Base-by-base conservation (phyloP, 306 rosid species). In the Medicago arabica region DNA sequence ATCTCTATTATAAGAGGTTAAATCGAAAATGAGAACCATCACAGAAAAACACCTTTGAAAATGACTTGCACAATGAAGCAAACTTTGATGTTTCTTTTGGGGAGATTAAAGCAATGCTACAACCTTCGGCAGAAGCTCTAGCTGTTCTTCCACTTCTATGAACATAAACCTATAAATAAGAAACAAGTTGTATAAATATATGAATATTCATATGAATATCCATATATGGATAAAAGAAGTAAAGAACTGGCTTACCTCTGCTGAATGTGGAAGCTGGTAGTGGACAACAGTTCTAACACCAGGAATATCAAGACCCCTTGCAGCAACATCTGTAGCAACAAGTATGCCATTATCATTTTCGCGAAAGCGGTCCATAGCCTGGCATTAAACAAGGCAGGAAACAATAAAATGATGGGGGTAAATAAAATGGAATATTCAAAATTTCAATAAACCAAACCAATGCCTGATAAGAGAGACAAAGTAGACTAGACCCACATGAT, bases 141-240 rank as follows among this genome's bases (percentile, higher is more conserved):
- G 97, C 99, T 62, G 97, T 95, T 86, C 99, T 89, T 72, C 99
- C 99, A 90, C 99, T 89, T 88, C 99, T 90, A 85, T 92, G 99
- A 80, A 95, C 90, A 85, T 95, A 95, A 76, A 90, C 97, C 99
- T 95, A 77, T 65, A 25, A 78, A 8, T 18, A 83, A 67, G 54
- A 69, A 61, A 51, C 9, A 69, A 53, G 39, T 28, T 69, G 74
- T 25, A 79, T 75, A 74, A 50, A 39, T 38, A 19, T 18, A 59
- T 9, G 17, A 15, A 54, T 53, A 2, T 53, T 2, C 18, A 8
- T 53, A 14, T 59, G 9, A 11, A 7, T 61, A 61, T 31, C 11
- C 14, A 61, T 31, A 61, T 49, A 80, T 28, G 76, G 59, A 67
- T 17, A 57, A 63, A 71, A 83, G 76, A 68, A 80, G 51, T 5